These are phyloP conservation scores for Magnusiomyces suaveolens DNA, from an alignment of 1,139 yeast genomes.

Conservation along the genomic window DNA sequence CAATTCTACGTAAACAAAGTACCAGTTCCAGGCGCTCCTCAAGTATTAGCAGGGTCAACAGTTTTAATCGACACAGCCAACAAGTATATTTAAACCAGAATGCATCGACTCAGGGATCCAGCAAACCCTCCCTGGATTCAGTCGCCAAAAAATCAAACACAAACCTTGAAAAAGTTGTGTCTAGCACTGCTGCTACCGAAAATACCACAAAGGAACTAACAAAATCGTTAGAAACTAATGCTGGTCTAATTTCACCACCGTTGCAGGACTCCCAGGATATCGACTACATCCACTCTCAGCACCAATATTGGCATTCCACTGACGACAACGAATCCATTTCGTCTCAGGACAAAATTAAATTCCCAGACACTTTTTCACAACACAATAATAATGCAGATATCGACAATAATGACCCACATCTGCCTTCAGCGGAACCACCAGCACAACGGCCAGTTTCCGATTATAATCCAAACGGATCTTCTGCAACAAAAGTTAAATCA, in stretches of 20 bases:
- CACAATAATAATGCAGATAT: too few relatives aligned
- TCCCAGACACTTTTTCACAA: too few relatives aligned
- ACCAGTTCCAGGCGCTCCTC: conserved; percentile 6
- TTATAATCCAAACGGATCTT: too few relatives aligned
- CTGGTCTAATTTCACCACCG: too few relatives aligned
- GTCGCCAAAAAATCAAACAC: neutral
- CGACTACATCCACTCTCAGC: too few relatives aligned
- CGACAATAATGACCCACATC: neutral
- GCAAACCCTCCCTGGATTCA: neutral
- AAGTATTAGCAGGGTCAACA: neutral
- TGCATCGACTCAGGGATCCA: neutral
- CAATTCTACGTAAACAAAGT: neutral
- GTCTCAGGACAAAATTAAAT: too few relatives aligned
- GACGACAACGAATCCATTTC: too few relatives aligned
- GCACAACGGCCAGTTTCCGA: neutral
- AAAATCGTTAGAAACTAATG: too few relatives aligned
- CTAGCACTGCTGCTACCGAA: neutral
- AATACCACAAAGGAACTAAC: neutral
- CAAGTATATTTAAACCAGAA: neutral
- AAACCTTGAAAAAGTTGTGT: neutral
- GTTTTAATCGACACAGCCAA: neutral
- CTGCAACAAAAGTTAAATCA: neutral
- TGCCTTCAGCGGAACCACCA: neutral
- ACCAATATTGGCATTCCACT: too few relatives aligned
- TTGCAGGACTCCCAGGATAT: too few relatives aligned